Evolutionary conservation across 768 basidiomycete species (phyloP), one percentile per base, ranked within the genome.

Genomic region (Russula earlei): DNA sequence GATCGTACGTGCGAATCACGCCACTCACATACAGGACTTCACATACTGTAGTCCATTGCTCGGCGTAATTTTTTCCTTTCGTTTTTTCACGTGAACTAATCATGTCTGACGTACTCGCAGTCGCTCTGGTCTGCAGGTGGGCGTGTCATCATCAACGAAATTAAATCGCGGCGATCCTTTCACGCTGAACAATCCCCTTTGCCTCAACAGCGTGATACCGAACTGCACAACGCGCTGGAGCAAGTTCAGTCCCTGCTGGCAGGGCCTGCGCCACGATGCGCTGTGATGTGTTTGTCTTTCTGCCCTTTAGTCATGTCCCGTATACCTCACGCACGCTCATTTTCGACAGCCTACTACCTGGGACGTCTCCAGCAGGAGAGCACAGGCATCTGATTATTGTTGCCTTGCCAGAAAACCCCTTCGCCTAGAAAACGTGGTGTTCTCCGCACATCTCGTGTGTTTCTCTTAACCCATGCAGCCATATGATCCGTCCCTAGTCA

Each of bases 91-190:
- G n/a, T 37, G n/a, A 33, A 34, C 3, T 12, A 12, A 2, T 11
- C 42, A n/a, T 17, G 41, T 22, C 22, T 41, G 1, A 43, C 15
- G 24, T 24, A 5, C 4, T 11, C 5, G 9, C 34, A 62, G 61
- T 52, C 49, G 0, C 44, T 62, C 19, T 62, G 61, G 61, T 54
- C 51, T 31, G 59, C 59, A 2, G 27, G 49, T n/a, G 45, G 61
- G 5, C 61, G 58, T 2, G 61, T 62, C 29, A 44, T 62, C 36
- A 50, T 62, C 42, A 61, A 52, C 33, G 61, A 62, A 48, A 55
- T 62, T 27, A 36, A 55, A 14, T 43, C 52, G 15, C 45, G 55
- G 33, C 58, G 59, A 10, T 60, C 52, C 24, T 49, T 56, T n/a
- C 40, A 49, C 20, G 59, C 38, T 3, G 61, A 55, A 19, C 22